Percentiles rank a stretch among this genome's conserved stretches.
Evolutionary conservation across 2,329 filamentous ascomycete species (phyloP).

Genomic region (Diplodia intermedia): DNA sequence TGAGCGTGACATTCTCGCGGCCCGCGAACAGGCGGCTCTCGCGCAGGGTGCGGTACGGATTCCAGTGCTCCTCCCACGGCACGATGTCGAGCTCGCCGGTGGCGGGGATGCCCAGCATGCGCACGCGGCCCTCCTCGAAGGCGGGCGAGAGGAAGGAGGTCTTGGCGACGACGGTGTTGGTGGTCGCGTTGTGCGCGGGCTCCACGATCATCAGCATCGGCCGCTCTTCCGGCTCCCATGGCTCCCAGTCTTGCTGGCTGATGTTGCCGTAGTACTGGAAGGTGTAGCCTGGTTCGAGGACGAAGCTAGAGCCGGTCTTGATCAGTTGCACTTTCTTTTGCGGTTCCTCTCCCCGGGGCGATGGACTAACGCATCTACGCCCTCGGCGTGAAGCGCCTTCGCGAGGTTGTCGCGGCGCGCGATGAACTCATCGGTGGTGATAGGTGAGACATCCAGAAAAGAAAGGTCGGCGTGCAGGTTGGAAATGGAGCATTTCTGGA

Average conservation of each 20-base stretch:
- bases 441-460: conserved; percentile 61
- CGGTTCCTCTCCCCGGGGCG: too few relatives aligned
- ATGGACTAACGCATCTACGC: conserved; percentile 54
- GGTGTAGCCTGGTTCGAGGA: conserved; percentile 69
- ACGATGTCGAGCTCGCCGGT: conserved; percentile 60
- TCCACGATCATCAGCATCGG: conserved; percentile 68
- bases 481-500: conserved; percentile 61
- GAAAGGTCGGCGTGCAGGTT: conserved; percentile 59
- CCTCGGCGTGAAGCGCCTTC: conserved; percentile 58
- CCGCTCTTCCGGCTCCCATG: conserved; percentile 69
- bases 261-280: conserved; percentile 70
- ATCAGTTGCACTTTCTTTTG: not conserved
- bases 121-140: conserved; percentile 67
- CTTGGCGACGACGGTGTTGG: conserved; percentile 51
- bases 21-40: conserved; percentile 49
- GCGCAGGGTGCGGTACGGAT: conserved; percentile 64
- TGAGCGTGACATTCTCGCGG: conserved; percentile 52
- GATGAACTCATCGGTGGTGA: conserved; percentile 61
- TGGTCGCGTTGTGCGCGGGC: conserved; percentile 52
- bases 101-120: conserved; percentile 65
- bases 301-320: conserved; percentile 48
- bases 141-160: conserved; percentile 66
- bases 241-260: conserved; percentile 67
- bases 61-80: conserved; percentile 70
- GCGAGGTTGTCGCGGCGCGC: conserved; percentile 64